Base-by-base conservation (phyloP, 2,329 filamentous ascomycete genomes). In the Neonectria sp. region DNA sequence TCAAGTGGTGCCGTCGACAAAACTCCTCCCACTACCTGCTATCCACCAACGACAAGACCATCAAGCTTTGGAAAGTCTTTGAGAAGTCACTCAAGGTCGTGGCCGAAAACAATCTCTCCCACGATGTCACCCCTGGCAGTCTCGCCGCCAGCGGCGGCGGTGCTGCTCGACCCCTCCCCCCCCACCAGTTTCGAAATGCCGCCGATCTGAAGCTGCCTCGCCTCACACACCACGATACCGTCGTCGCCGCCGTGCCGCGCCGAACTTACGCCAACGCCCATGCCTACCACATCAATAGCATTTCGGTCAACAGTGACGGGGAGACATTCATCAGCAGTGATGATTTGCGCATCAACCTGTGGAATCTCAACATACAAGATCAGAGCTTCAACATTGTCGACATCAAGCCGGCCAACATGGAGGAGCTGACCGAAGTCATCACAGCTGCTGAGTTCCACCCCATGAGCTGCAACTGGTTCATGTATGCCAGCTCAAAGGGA, bases 301-400 rank as follows among this genome's bases (percentile, higher is more conserved):
- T 99, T 82, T 98, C 96, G n/a, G 96, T 98, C 77, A 99, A 99
- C 86, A 98, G 95, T 80, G 96, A 99, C 81, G 96, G 95, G 64
- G 96, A 99, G 86, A 99, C 96, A 0, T 99, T 98, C 83, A 98
- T 99, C 84, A 98, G 95, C 85, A 98, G 95, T 80, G 96, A 99
- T 80, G 96, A 99, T 80, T 86, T 99, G 71, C 92, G 96, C 70
- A 97, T 99, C 86, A 99, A 99, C 82, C 86, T 99, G 63, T 99
- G 96, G 96, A 98, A 99, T 80, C 87, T 98, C 75, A 98, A 98
- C 83, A 99, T 99, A 71, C 96, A 99, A 81, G 95, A 98, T 76
- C 95, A 98, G 84, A 98, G 96, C 85, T 99, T 99, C 89, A 99
- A 99, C 84, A 99, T 99, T 79, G 96, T 99, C 69, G 96, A 99